Base-by-base conservation (phyloP, 805 yeast species). In the Zygosaccharomyces bailii region DNA sequence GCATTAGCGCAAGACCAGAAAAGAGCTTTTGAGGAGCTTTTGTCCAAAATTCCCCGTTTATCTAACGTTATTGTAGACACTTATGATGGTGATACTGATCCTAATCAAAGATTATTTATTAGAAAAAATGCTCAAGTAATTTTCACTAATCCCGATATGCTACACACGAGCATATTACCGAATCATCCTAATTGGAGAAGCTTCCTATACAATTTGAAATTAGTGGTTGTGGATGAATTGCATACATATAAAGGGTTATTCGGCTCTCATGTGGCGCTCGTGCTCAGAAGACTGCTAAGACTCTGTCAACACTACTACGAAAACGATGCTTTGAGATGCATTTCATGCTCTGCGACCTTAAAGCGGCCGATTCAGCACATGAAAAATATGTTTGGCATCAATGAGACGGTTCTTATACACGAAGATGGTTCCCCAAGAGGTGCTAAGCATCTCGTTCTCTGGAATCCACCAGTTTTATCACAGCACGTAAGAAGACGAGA, bases 1-100 rank as follows among this genome's bases (percentile, higher is more conserved):
- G 99, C 99, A 0, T 70, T 93, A 41, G 98, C 99, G 0, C 99
- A 93, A 59, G 99, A 93, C 69, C 99, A 93, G 64, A 83, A 83
- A 56, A 71, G 96, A 50, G 80, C 95, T n/a, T 67, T 93, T 44
- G 73, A 74, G 39, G 80, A 76, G 17, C 65, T 85, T 8, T 65
- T 84, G 34, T 65, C 72, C 4, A 66, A 66, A 29, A 73, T 86
- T 39, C 78, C 80, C 0, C 65, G 66, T 9, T 52, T 72, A 2
- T 56, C 63, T 2, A 69, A 70, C 13, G 67, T 82, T 1, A 62
- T 75, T 1, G 85, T 82, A 2, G 91, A 84, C 39, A 86, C 97
- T 0, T 90, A 79, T 59, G 99, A 93, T 66, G 99, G 99, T 7
- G 99, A 93, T 63, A 91, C 98, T 0, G 85, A 83, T 1, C 59